Base-by-base conservation (phyloP, 2,329 filamentous ascomycete species). In the Aspergillus japonicus region DNA sequence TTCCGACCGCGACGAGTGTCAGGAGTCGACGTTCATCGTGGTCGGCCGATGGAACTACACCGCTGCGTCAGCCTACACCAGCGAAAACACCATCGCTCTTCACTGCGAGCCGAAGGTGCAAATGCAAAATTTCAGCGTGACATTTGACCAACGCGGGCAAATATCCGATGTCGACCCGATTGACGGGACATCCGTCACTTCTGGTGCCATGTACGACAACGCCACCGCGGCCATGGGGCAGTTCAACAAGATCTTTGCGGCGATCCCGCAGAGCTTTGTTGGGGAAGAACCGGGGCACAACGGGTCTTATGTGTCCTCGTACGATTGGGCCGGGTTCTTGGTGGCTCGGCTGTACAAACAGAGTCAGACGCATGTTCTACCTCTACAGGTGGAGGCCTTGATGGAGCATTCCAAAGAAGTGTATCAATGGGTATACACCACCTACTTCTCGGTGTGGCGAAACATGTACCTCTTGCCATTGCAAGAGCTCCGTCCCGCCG, bases 241-340 rank as follows among this genome's bases (percentile, higher is more conserved):
- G 48, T 74, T 74, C 61, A 74, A 74, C 63, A 74, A 73, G 57
- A 69, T 72, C 2, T 74, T 74, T 62, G 71, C 71, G 5, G 66
- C 71, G 2, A 74, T 74, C 12, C 71, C 72, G 1, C 71, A 72
- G 53, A 73, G 64, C 47, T 74, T 68, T 35, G 65, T 68, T 2
- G 71, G 69, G 19, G 70, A 72, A 39, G 65, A 67, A 2, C 63
- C 66, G 3, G 48, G 62, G 19, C 48, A 49, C n/a, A 59, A 69
- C n/a, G 66, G 68, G 8, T 65, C 64, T 1, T 70, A 70, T 44
- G 63, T 71, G 10, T 67, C 71, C 1, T 72, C 71, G 0, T 74
- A 74, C 26, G 72, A 74, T 48, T 74, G 72, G 72, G 71, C 72
- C 1, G 72, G 72, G 0, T 74, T 74, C 47, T 64, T 74, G 16